Base-by-base conservation (phyloP, 805 yeast species). In the Candida ponderosae region DNA sequence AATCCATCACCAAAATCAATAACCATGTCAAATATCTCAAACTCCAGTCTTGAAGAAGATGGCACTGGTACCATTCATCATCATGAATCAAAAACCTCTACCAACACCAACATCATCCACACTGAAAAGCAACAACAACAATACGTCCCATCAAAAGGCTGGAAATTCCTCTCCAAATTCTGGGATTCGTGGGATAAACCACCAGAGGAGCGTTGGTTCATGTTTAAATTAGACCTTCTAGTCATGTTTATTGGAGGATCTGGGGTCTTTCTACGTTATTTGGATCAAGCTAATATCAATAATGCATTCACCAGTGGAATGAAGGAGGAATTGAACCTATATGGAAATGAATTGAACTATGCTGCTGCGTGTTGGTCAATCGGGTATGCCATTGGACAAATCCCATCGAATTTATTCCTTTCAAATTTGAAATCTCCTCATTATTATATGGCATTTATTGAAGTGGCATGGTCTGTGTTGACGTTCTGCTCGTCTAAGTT, bases 261-360 rank as follows among this genome's bases (percentile, higher is more conserved):
- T 2, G 34, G 37, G 19, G 37, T 33, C 5, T 39, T 39, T 34
- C 15, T 36, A 10, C 75, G 74, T 49, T 69, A 65, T 42, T 51
- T 76, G 34, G 81, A 76, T 44, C 70, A 64, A 41, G 55, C 72
- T 27, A 76, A 76, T 51, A 50, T 76, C 35, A 63, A 64, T 40
- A 70, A 74, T 44, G 81, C 81, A 2, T 76, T 72, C 43, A 71
- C 70, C 29, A 62, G 70, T 27, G 76, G 79, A 6, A 60, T 76
- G 66, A 53, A 65, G 41, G 72, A 66, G 44, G 72, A 59, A 21
- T 59, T 76, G 28, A 61, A 61, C 4, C 63, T 78, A 62, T 45
- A 60, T 34, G 79, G 79, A 9, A 72, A 74, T 46, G 79, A 76
- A 42, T 60, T 75, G 34, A 70, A 71, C 37, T 57, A 73, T 43